phyloP scores from a whole-genome alignment of 768 basidiomycete species.

The Symmetrospora coprosmae region DNA sequence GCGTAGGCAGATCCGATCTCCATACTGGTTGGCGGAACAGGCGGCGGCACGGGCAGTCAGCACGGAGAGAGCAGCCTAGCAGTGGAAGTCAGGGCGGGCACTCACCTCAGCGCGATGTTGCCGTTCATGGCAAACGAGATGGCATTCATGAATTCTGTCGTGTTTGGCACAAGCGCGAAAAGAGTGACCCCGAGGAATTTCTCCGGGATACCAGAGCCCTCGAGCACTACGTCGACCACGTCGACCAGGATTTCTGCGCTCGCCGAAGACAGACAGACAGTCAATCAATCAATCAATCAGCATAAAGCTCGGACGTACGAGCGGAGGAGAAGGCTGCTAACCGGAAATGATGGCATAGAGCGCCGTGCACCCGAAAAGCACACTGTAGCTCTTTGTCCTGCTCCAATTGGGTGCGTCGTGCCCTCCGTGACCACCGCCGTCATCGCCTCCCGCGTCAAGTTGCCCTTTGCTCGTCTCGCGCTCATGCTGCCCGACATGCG shows the following conservation, averaged over 20 bases:
- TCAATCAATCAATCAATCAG: conserved; percentile 12
- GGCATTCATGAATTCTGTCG: conserved; percentile 89
- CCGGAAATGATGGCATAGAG: conserved; percentile 92
- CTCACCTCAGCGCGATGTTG: conserved; percentile 86
- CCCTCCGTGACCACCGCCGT: conserved; percentile 51
- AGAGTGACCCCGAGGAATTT: conserved; percentile 94
- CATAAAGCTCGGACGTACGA: too few relatives aligned
- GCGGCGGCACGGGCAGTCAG: not conserved
- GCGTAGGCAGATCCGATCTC: conserved; percentile 99
- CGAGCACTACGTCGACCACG: conserved; percentile 82
- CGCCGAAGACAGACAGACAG: not conserved
- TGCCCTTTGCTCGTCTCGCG: conserved; percentile 40
- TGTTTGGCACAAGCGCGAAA: conserved; percentile 94
- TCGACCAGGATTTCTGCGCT: conserved; percentile 84
- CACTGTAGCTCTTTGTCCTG: conserved; percentile 70
- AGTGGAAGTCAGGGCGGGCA: too few relatives aligned
- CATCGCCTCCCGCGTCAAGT: conserved; percentile 40
- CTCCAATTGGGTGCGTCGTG: conserved; percentile 98
- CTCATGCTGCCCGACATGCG: conserved; percentile 40
- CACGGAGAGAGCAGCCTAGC: not conserved
- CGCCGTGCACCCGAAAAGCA: conserved; percentile 73
- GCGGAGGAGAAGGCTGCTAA: conserved; percentile 39
- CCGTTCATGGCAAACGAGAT: conserved; percentile 93
- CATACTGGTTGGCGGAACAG: conserved; percentile 67
- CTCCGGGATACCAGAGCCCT: conserved; percentile 84